Base-by-base conservation (phyloP, 345 rosid genomes). In the Orychophragmus violaceus region DNA sequence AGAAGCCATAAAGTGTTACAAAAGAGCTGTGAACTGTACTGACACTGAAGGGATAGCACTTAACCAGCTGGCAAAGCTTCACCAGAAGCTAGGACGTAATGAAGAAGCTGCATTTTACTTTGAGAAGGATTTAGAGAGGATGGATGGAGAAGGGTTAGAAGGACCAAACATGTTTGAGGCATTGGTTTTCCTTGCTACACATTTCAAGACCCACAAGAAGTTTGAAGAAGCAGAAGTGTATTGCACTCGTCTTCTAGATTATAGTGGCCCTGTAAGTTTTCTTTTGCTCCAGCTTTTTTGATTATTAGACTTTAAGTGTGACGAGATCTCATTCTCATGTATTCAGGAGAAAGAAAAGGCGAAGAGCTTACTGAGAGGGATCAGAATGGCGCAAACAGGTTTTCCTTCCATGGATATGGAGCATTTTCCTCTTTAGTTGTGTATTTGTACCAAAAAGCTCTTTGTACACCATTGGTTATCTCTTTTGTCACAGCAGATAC, bases 111-210 rank as follows among this genome's bases (percentile, higher is more conserved):
- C 95, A 11, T 87, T 81, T 82, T 90, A 87, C 78, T 88, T 85
- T 62, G 88, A 83, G 76, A 94, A 84, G 80, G 95, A 90, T 80
- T 72, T 90, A 46, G 99, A 87, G 68, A 84, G 88, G 75, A 90
- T 90, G 99, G 96, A 94, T 79, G 90, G 84, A 19, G 99, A 94
- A 74, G 97, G 93, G 71, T 83, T 96, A 76, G 97, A 88, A 76
- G 91, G 95, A 30, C 96, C 90, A 29, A 88, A 84, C 73, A 85
- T 85, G 85, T 89, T 85, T 42, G 99, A 94, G 83, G 93, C 97
- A 41, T 68, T 90, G 70, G 67, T 85, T 50, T 94, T 87, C 67
- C 96, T 94, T 57, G 92, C 97, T 24, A 62, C 78, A 17, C 88
- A 90, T 78, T 85, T 83, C 72, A 88, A 81, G 64, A 77, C 74